Percentiles rank a stretch among this genome's conserved stretches.
phyloP scores from a whole-genome alignment of 2,329 filamentous ascomycete species.

The Lasiodiplodia citricola region DNA sequence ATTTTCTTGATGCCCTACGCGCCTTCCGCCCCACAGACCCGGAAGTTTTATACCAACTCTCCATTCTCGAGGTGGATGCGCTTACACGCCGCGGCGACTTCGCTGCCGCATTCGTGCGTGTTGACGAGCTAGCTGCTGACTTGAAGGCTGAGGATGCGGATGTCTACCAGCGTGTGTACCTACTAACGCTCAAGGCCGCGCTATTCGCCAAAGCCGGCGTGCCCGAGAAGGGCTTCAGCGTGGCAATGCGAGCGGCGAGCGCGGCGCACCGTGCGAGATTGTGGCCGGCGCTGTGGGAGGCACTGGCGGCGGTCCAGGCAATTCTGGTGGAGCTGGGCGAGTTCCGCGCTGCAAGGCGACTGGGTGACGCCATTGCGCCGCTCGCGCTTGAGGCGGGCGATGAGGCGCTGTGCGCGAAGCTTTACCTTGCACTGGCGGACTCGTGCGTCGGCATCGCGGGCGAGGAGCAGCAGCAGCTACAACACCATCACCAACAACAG shows the following conservation, averaged over 20 bases:
- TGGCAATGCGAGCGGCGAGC: constrained; percentile 75
- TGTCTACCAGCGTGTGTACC: constrained; percentile 69
- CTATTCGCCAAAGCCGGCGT: constrained; percentile 72
- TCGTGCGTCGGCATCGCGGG: constrained; percentile 80
- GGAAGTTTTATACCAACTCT: constrained; percentile 64
- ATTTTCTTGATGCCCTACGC: constrained; percentile 63
- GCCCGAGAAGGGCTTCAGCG: constrained; percentile 76
- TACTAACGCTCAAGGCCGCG: constrained; percentile 74
- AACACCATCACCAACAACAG: constrained; percentile 28
- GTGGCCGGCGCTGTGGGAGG: constrained; percentile 73
- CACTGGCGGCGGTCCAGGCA: constrained; percentile 68
- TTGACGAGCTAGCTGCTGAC: constrained; percentile 58
- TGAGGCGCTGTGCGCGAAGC: constrained; percentile 63
- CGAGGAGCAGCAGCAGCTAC: constrained; percentile 35
- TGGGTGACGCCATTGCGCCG: constrained; percentile 74
- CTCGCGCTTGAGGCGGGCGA: constrained; percentile 73
- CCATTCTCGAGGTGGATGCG: constrained; percentile 65
- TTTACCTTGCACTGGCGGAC: constrained; percentile 76
- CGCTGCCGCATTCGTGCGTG: constrained; percentile 57
- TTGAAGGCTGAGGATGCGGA: constrained; percentile 64
- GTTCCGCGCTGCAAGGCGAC: constrained; percentile 67
- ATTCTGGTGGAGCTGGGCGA: constrained; percentile 77
- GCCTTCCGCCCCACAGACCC: constrained; percentile 59
- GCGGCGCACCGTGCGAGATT: constrained; percentile 73
- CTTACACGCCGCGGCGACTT: constrained; percentile 61